These are phyloP conservation scores for Phaeosphaeriaceae sp. DNA, from an alignment of 2,329 filamentous ascomycete species.

Conservation along the genomic window DNA sequence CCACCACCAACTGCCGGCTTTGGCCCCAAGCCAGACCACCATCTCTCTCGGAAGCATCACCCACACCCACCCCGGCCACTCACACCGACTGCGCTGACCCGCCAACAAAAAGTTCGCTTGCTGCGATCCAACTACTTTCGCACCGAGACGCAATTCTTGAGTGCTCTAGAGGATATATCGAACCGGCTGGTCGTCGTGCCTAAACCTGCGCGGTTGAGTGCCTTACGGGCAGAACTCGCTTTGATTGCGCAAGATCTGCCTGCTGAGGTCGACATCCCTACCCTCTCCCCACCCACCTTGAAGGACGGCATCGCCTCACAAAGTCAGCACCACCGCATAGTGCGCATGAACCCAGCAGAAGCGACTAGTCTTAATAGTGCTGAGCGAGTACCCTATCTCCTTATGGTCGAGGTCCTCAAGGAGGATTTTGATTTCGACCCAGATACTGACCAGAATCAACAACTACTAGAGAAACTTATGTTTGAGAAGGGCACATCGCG, in stretches of 20 bases:
- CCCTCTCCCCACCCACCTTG: slow-evolving; percentile 78
- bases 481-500: slow-evolving; percentile 67
- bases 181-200: slow-evolving; percentile 83
- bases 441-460: slow-evolving; percentile 73
- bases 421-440: slow-evolving; percentile 87
- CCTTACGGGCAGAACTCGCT: slow-evolving; percentile 79
- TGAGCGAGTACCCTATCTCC: slow-evolving; percentile 81
- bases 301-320: slow-evolving; percentile 75
- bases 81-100: slow-evolving; percentile 67
- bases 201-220: slow-evolving; percentile 80
- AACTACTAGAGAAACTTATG: slow-evolving; percentile 68
- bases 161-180: slow-evolving; percentile 81
- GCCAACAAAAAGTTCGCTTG: slow-evolving; percentile 71
- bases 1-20: slow-evolving; percentile 51
- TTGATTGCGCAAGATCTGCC: slow-evolving; percentile 81
- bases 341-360: slow-evolving; percentile 82
- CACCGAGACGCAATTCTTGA: slow-evolving; percentile 79
- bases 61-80: slow-evolving; percentile 63
- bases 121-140: slow-evolving; percentile 83
- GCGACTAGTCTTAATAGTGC: slow-evolving; percentile 86
- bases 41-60: slow-evolving; percentile 57
- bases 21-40: slow-evolving; percentile 42
- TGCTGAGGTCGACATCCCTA: slow-evolving; percentile 81
- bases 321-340: slow-evolving; percentile 81
- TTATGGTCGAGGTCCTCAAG: slow-evolving; percentile 82